Conservation (phyloP, 495 filamentous ascomycete genomes). For the Xylaria bambusicola region DNA sequence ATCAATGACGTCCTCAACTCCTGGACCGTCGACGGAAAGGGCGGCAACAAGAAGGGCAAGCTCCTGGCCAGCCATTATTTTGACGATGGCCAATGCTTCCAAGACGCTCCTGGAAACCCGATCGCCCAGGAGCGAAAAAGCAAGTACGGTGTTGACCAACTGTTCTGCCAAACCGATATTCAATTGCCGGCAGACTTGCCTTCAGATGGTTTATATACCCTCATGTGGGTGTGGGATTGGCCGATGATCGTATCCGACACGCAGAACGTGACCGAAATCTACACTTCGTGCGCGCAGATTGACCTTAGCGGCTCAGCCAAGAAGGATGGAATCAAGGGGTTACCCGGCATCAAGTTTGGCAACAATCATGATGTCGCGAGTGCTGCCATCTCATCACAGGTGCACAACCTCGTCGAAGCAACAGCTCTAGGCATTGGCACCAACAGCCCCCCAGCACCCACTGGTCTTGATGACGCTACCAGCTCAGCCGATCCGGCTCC, state of each 20-base stretch:
- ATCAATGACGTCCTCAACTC: constrained; percentile 67
- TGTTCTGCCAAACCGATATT: constrained; percentile 80
- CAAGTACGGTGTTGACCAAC: constrained; percentile 48
- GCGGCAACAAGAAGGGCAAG: constrained; percentile 71
- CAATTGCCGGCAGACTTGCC: constrained; percentile 60
- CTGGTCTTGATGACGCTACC: constrained; percentile 4
- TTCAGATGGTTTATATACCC: constrained; percentile 60
- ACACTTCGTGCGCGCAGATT: constrained; percentile 82
- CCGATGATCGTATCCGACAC: constrained; percentile 52
- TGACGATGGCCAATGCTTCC: constrained; percentile 85
- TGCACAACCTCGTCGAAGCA: constrained; percentile 39
- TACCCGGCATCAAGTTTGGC: constrained; percentile 27
- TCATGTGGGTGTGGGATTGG: constrained; percentile 97
- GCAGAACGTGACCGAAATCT: constrained; percentile 60
- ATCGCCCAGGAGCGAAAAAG: constrained; percentile 58
- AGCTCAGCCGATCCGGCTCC: not conserved
- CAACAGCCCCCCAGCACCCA: constrained; percentile 22
- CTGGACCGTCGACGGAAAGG: constrained; percentile 76
- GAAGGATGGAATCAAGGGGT: constrained; percentile 15
- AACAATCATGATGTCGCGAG: constrained; percentile 24
- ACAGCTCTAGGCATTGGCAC: constrained; percentile 33
- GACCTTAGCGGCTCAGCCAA: constrained; percentile 47
- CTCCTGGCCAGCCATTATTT: constrained; percentile 73
- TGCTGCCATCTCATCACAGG: constrained; percentile 39
- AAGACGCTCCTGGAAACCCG: constrained; percentile 53